Percentiles rank a stretch among this genome's conserved stretches.
phyloP scores from a whole-genome alignment of 345 rosid genomes.

The Cardiospermum halicacabum region DNA sequence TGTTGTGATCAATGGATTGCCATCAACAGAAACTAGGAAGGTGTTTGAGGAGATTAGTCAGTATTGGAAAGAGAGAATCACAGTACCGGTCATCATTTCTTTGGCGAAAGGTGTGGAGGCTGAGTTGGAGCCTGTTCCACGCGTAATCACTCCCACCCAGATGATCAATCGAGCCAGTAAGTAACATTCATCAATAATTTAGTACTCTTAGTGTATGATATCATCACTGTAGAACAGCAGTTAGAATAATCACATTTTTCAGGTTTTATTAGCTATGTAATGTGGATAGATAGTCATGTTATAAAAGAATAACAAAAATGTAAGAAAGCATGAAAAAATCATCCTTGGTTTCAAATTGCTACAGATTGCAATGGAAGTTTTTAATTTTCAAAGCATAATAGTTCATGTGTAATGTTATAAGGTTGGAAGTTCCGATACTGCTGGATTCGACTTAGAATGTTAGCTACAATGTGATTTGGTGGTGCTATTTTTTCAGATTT shows the following conservation, averaged over 20 bases:
- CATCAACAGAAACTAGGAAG: constrained; percentile 77
- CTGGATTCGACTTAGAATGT: not conserved
- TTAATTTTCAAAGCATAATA: not conserved
- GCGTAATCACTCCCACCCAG: constrained; percentile 84
- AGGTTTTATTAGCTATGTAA: not conserved
- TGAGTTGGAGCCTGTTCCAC: constrained; percentile 72
- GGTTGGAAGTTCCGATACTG: not conserved
- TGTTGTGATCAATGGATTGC: constrained; percentile 88
- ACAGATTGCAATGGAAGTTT: not conserved
- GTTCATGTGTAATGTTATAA: no score
- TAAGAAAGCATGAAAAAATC: not conserved
- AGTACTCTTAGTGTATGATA: constrained; percentile 5
- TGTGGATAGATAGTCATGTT: not conserved
- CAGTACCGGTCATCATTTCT: constrained; percentile 71
- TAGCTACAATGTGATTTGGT: not conserved
- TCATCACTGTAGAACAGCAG: not conserved
- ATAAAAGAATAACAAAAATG: not conserved
- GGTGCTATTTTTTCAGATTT: not conserved
- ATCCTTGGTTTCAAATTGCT: not conserved
- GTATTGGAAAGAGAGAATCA: constrained; percentile 89
- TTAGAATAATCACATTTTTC: not conserved
- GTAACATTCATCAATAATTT: constrained; percentile 18
- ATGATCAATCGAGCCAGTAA: constrained; percentile 90
- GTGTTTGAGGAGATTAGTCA: constrained; percentile 85
- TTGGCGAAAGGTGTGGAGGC: constrained; percentile 93